phyloP scores from a whole-genome alignment of 371 early-diverging fungal species.

The Syncephalastrum contaminatum region DNA sequence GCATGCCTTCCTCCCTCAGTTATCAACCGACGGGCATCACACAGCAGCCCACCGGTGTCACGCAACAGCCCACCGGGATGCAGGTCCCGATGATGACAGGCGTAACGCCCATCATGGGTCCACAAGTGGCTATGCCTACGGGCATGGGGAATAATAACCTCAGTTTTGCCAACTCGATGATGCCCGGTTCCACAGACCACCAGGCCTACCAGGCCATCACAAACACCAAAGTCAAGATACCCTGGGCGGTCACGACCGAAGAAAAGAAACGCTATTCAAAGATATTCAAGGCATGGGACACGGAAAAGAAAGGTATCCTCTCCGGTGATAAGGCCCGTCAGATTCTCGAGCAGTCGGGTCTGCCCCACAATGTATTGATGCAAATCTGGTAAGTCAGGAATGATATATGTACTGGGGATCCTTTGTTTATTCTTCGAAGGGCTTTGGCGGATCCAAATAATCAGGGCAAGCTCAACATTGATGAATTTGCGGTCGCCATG shows the following conservation, averaged over 20 bases:
- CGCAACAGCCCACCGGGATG: constrained; percentile 16
- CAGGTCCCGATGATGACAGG: constrained; percentile 43
- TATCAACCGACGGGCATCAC: constrained; percentile 9
- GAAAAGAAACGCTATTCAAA: constrained; percentile 82
- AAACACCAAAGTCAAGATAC: constrained; percentile 37
- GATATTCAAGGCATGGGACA: constrained; percentile 90
- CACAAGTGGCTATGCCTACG: constrained; percentile 37
- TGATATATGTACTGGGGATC: neutral
- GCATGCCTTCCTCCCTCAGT: too few relatives aligned
- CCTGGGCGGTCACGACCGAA: constrained; percentile 79
- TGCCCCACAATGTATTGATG: constrained; percentile 74
- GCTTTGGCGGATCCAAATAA: constrained; percentile 81
- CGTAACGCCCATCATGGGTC: constrained; percentile 17
- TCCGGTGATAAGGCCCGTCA: constrained; percentile 80
- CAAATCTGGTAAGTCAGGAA: constrained; percentile 75
- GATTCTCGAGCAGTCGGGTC: constrained; percentile 85
- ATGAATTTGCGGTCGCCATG: constrained; percentile 96
- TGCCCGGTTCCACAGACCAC: constrained; percentile 34
- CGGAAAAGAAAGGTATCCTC: constrained; percentile 70
- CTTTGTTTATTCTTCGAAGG: constrained; percentile 37
- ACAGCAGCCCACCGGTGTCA: constrained; percentile 19
- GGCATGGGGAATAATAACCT: constrained; percentile 41
- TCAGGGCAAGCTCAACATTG: constrained; percentile 83
- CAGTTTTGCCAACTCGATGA: constrained; percentile 47
- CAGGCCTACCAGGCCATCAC: constrained; percentile 29